Percentiles rank a stretch among this genome's conserved stretches.
Evolutionary conservation across 768 basidiomycete genomes (phyloP).

Genomic region (Leccinum rimulosum): DNA sequence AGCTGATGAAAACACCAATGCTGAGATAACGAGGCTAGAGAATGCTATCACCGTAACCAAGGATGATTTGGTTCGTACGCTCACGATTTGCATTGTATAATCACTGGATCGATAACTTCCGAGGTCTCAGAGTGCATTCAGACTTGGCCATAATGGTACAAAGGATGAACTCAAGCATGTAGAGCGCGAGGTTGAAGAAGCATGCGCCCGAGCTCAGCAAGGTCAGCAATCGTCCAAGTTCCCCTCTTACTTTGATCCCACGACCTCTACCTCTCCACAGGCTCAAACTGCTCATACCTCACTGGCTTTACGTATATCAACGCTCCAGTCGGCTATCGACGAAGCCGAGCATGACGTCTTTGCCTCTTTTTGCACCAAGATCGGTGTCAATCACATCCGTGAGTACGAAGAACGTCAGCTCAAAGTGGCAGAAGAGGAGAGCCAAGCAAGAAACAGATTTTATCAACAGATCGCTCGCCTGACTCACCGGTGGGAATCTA

Average conservation of each 20-base stretch:
- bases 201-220: slow-evolving; percentile 68
- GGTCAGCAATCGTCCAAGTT: slow-evolving; percentile 35
- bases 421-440: slow-evolving; percentile 84
- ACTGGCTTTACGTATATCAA: slow-evolving; percentile 53
- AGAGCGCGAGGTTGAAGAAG: slow-evolving; percentile 64
- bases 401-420: slow-evolving; percentile 94
- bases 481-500: slow-evolving; percentile 67
- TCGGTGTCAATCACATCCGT: slow-evolving; percentile 78
- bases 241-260: neutral
- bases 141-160: slow-evolving; percentile 70
- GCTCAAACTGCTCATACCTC: slow-evolving; percentile 49
- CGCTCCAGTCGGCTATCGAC: slow-evolving; percentile 60
- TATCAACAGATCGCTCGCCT: slow-evolving; percentile 85
- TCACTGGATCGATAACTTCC: neutral
- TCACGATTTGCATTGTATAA: neutral
- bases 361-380: slow-evolving; percentile 70
- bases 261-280: slow-evolving; percentile 32
- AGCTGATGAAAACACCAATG: slow-evolving; percentile 74
- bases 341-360: slow-evolving; percentile 82
- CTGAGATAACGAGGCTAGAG: slow-evolving; percentile 78
- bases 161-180: slow-evolving; percentile 84
- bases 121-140: slow-evolving; percentile 62
- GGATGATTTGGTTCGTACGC: slow-evolving; percentile 74
- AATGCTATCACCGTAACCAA: slow-evolving; percentile 65
- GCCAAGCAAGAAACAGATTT: slow-evolving; percentile 76